A percentile compares a stretch with the other conserved stretches of the same genome.
Evolutionary conservation across 345 rosid species (phyloP).

Genomic region (Heritiera littoralis): DNA sequence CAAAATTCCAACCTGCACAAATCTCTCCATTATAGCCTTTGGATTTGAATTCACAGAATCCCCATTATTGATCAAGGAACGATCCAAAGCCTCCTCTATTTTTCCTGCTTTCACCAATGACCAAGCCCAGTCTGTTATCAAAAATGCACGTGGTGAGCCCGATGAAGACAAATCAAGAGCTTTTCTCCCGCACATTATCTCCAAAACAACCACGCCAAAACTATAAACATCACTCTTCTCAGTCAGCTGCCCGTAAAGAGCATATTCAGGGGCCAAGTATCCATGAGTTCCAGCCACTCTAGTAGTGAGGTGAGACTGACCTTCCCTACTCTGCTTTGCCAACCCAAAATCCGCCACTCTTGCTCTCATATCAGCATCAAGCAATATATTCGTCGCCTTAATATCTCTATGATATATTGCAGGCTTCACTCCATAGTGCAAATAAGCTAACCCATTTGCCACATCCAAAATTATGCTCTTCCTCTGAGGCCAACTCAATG

Average conservation of each 20-base stretch:
- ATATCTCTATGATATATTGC: slow-evolving; percentile 90
- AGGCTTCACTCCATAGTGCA: slow-evolving; percentile 92
- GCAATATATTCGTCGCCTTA: slow-evolving; percentile 78
- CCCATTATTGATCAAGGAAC: slow-evolving; percentile 42
- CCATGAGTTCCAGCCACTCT: slow-evolving; percentile 98
- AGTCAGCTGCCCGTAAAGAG: slow-evolving; percentile 83
- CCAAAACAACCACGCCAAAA: slow-evolving; percentile 85
- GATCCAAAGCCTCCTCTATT: slow-evolving; percentile 59
- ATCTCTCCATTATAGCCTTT: slow-evolving; percentile 78
- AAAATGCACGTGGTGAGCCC: slow-evolving; percentile 54
- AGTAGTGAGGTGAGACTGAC: slow-evolving; percentile 91
- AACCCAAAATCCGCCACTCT: slow-evolving; percentile 94
- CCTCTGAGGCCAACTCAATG: slow-evolving; percentile 83
- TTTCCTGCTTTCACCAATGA: slow-evolving; percentile 72
- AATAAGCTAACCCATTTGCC: slow-evolving; percentile 83
- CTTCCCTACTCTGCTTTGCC: slow-evolving; percentile 84
- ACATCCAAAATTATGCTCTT: slow-evolving; percentile 81
- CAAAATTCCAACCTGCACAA: slow-evolving; percentile 74
- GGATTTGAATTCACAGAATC: slow-evolving; percentile 56
- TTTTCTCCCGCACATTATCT: slow-evolving; percentile 86
- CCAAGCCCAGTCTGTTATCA: slow-evolving; percentile 98
- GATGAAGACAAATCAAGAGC: slow-evolving; percentile 73
- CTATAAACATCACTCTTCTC: slow-evolving; percentile 95
- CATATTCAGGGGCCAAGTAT: slow-evolving; percentile 91
- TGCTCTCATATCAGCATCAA: slow-evolving; percentile 91